Evolutionary conservation across 176 grass and related monocot species (phyloP).

Genomic region (Elymus sibiricus): DNA sequence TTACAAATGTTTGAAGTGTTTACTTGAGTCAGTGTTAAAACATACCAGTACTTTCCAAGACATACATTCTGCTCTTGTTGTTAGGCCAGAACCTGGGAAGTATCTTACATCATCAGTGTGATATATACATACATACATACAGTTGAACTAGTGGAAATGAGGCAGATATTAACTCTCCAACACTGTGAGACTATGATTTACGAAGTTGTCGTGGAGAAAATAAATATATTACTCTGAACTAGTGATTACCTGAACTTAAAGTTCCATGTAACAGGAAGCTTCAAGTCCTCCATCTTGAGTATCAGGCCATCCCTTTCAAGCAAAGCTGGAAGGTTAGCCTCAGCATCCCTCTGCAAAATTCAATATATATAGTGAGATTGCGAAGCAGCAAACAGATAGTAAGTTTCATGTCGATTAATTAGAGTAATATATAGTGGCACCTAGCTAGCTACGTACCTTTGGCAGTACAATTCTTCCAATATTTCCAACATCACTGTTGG

Average conservation of each 20-base stretch:
- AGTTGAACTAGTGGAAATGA: not conserved
- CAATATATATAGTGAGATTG: slow-evolving; percentile 8
- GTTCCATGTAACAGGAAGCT: slow-evolving; percentile 60
- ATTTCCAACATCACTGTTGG: slow-evolving; percentile 86
- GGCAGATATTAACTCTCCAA: not conserved
- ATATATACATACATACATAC: not conserved
- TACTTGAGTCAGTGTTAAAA: not conserved
- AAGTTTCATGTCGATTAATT: not conserved
- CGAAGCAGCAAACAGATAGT: not conserved
- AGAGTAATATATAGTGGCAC: slow-evolving; percentile 12
- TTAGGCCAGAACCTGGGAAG: slow-evolving; percentile 87
- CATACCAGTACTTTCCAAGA: slow-evolving; percentile 71
- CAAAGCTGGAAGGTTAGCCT: slow-evolving; percentile 70
- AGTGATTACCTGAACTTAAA: slow-evolving; percentile 76
- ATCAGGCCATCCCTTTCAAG: slow-evolving; percentile 63
- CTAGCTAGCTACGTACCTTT: slow-evolving; percentile 42
- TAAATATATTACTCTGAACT: slow-evolving; percentile 4
- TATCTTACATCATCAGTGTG: slow-evolving; percentile 24
- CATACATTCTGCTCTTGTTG: slow-evolving; percentile 87
- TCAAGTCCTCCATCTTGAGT: slow-evolving; percentile 73
- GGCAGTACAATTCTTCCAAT: slow-evolving; percentile 85
- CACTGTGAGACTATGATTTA: not conserved
- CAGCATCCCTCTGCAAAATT: slow-evolving; percentile 73
- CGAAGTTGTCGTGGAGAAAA: not conserved
- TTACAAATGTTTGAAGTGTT: not conserved